Percentiles rank a stretch among this genome's conserved stretches.
phyloP scores from a whole-genome alignment of 805 yeast species.

The Candida suzukii region DNA sequence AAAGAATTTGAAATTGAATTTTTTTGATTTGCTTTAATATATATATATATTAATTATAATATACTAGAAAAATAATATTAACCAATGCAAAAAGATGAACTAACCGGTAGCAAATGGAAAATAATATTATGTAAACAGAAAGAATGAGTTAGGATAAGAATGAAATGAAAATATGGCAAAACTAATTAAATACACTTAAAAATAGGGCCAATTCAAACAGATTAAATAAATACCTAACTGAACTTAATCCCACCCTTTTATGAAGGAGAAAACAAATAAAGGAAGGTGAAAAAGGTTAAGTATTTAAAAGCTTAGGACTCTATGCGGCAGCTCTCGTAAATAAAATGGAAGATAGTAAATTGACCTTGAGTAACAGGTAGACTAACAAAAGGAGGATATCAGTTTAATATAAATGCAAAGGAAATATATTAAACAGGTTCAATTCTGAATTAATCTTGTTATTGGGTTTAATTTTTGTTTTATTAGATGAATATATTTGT shows the following conservation, averaged over 20 bases:
- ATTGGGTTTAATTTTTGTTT: too few species aligned
- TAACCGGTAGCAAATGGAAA: not conserved
- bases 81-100: not conserved
- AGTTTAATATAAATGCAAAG: too few species aligned
- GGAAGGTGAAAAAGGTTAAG: not conserved
- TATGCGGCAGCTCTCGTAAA: conserved; percentile 49
- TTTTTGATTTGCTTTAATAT: not conserved
- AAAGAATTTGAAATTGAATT: not conserved
- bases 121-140: too few species aligned
- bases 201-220: not conserved
- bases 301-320: conserved; percentile 9
- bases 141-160: too few species aligned
- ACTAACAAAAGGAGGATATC: too few species aligned
- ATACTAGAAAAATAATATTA: not conserved
- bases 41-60: not conserved
- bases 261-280: not conserved
- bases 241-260: not conserved
- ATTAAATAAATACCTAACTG: not conserved
- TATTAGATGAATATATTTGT: too few species aligned
- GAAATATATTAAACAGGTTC: too few species aligned
- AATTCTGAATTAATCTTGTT: too few species aligned
- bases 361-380: conserved; percentile 1
- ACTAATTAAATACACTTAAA: not conserved
- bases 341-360: not conserved
- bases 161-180: not conserved